Percentiles rank a stretch among this genome's conserved stretches.
Conservation (phyloP, 345 rosid genomes). For the Pistacia integerrima region DNA sequence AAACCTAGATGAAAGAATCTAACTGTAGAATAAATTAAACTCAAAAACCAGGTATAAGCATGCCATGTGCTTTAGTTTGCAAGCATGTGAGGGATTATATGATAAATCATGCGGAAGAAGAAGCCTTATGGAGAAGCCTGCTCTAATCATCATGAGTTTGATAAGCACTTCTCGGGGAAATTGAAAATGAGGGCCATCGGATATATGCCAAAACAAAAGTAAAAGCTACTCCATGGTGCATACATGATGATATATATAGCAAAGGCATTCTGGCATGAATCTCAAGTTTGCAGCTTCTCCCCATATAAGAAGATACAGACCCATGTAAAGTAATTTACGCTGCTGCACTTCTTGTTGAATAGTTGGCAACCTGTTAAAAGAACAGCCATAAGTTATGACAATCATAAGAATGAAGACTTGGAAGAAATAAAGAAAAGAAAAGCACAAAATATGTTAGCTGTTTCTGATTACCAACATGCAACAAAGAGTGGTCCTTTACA, state of each 20-base stretch:
- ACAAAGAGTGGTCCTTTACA: background rate
- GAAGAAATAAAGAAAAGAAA: background rate
- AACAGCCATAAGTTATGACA: background rate
- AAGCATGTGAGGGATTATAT: background rate
- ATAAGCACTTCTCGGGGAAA: background rate
- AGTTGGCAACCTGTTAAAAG: constrained; percentile 84
- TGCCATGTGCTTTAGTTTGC: background rate
- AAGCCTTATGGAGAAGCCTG: background rate
- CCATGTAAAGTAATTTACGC: constrained; percentile 93
- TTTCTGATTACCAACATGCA: background rate
- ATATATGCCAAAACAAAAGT: background rate
- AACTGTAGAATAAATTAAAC: background rate
- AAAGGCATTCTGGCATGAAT: constrained; percentile 99
- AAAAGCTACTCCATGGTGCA: background rate
- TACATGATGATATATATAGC: constrained; percentile 99
- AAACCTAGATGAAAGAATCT: background rate
- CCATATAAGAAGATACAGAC: constrained; percentile 95
- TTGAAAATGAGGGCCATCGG: background rate
- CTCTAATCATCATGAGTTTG: background rate
- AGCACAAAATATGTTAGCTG: background rate
- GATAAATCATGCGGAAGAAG: background rate
- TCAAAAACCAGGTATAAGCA: background rate
- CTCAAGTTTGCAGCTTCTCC: constrained; percentile 99
- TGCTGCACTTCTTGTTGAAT: constrained; percentile 99
- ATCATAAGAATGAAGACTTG: background rate